Evolutionary conservation across 73 alveolate genomes (phyloP), one percentile per base, ranked within the genome.

Genomic region (Uronychia binucleata): DNA sequence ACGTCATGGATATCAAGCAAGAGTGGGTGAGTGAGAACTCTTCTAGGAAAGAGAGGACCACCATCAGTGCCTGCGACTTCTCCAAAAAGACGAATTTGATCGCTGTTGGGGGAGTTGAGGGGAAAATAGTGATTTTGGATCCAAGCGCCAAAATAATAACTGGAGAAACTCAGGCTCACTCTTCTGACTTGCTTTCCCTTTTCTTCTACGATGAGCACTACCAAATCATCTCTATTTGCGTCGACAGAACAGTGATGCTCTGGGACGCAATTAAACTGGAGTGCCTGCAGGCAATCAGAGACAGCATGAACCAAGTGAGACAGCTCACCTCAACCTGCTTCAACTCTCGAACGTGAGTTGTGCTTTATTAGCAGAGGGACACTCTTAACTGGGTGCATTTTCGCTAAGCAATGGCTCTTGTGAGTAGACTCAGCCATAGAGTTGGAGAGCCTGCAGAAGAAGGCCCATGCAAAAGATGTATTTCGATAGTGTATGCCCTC

Each of bases 91-190:
- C 77, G 0, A 83, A 83, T 14, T 33, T 87, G 19, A 80, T 87
- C 1, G 93, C 93, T 8, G 74, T 80, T 30, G 92, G 92, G 19
- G 92, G 92, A 13, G 92, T 86, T 31, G 92, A 86, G 33, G 92
- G 92, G 27, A 86, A 79, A 35, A 33, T 86, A 0, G 83, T 79
- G 28, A 13, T 86, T 77, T 59, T 79, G 58, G 92, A 86, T 79
- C 92, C 92, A 57, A 60, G 86, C 14, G 92, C 92, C 1, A 59
- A 81, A 28, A 87, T 88, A 19, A 58, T 81, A 0, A 75, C 78
- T 31, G 86, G 80, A 26, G 60, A 76, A 0, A 75, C 75, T 30
- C 30, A 88, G 26, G 94, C 94, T 28, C 92, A 78, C 33, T 14
- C 5, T n/a, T 13, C 32, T 8, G 87, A 80, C 19, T 27, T 80